phyloP scores from a whole-genome alignment of 148 eudicot species.

The Vaccinium corymbosum region DNA sequence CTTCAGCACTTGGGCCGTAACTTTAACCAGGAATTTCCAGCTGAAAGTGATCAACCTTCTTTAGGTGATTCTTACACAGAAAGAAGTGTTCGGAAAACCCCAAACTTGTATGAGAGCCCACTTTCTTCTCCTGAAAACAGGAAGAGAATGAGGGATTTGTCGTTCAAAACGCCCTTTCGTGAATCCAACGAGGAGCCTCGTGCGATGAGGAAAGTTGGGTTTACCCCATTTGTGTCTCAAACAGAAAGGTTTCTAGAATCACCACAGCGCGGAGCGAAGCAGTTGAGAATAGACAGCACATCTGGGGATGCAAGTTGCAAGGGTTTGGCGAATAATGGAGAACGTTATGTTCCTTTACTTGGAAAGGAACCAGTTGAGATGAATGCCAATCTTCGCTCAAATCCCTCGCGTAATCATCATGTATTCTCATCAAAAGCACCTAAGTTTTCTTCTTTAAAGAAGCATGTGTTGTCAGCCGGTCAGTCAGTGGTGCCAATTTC shows the following conservation, averaged over 20 bases:
- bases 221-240: constrained; percentile 22
- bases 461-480: constrained; percentile 20
- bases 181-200: constrained; percentile 19
- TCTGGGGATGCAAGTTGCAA: constrained; percentile 18
- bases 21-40: constrained; percentile 22
- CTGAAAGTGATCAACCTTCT: constrained; percentile 32
- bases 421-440: constrained; percentile 25
- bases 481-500: constrained; percentile 18
- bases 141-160: constrained; percentile 23
- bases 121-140: constrained; percentile 26
- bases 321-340: constrained; percentile 14
- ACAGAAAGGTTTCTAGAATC: constrained; percentile 18
- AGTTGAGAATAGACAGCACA: constrained; percentile 23
- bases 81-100: constrained; percentile 21
- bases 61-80: constrained; percentile 20
- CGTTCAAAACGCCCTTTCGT: constrained; percentile 12
- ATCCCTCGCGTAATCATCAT: constrained; percentile 15
- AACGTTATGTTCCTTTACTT: constrained; percentile 4
- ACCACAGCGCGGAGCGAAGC: constrained; percentile 20
- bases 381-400: constrained; percentile 11
- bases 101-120: constrained; percentile 25
- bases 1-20: constrained; percentile 21
- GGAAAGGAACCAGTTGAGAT: constrained; percentile 21
- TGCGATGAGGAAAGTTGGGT: constrained; percentile 22
- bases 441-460: constrained; percentile 26